phyloP scores from a whole-genome alignment of 768 basidiomycete genomes.

The Coprinopsis marcescibilis region DNA sequence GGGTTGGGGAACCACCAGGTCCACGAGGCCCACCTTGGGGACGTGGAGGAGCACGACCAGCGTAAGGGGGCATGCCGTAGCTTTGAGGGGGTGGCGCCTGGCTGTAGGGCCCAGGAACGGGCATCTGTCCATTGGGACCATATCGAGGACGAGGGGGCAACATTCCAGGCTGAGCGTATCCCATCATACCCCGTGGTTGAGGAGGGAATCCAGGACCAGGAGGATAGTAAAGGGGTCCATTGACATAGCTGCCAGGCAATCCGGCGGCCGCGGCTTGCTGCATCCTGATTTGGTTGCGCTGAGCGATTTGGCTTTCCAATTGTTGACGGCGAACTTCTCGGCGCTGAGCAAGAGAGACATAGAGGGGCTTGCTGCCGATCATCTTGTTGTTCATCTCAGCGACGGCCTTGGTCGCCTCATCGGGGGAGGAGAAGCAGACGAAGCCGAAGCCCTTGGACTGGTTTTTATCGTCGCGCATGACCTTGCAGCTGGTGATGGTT shows the following conservation, averaged over 20 bases:
- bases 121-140: constrained; percentile 64
- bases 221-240: constrained; percentile 83
- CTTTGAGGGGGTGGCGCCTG: constrained; percentile 71
- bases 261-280: constrained; percentile 90
- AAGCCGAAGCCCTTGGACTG: constrained; percentile 97
- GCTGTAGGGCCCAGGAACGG: constrained; percentile 64
- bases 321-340: constrained; percentile 98
- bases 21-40: constrained; percentile 47
- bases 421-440: constrained; percentile 97
- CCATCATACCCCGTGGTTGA: constrained; percentile 75
- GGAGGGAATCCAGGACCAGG: constrained; percentile 78
- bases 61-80: constrained; percentile 67
- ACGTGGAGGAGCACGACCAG: constrained; percentile 54
- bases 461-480: constrained; percentile 96
- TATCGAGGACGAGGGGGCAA: constrained; percentile 86
- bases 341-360: constrained; percentile 97
- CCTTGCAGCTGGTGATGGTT: constrained; percentile 96
- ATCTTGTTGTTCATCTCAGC: constrained; percentile 99
- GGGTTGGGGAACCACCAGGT: constrained; percentile 65
- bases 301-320: constrained; percentile 96
- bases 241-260: constrained; percentile 78
- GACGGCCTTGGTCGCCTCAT: constrained; percentile 98
- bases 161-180: constrained; percentile 77
- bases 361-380: constrained; percentile 97
- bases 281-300: constrained; percentile 95